Percentiles rank a stretch among this genome's conserved stretches.
These are phyloP conservation scores for Penicillium sp. DNA, from an alignment of 2,329 filamentous ascomycete species.

Conservation along the genomic window DNA sequence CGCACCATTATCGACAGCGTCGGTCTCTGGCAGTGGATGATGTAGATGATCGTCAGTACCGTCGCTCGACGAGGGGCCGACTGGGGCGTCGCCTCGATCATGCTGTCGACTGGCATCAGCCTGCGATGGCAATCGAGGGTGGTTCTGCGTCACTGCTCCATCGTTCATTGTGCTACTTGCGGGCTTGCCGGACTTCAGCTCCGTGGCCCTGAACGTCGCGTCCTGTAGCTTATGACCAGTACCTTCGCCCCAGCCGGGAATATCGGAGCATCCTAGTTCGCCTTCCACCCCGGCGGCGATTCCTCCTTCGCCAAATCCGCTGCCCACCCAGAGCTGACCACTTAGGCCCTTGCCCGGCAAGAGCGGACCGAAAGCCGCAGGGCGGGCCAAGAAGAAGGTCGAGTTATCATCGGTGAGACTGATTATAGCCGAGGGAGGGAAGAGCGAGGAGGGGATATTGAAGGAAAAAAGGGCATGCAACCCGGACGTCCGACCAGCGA, in stretches of 20 bases:
- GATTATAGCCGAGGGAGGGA: conserved; percentile 91
- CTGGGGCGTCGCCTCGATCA: conserved; percentile 12
- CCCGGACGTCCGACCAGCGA: conserved; percentile 42
- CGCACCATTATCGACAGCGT: conserved; percentile 31
- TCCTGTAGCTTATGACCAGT: conserved; percentile 39
- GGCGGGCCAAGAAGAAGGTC: conserved; percentile 89
- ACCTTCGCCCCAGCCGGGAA: conserved; percentile 75
- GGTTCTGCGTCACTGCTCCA: conserved; percentile 15
- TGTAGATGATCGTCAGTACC: conserved; percentile 83
- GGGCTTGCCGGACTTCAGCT: conserved; percentile 21
- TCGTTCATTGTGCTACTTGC: conserved; percentile 23
- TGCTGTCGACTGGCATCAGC: conserved; percentile 19
- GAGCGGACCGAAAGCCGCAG: conserved; percentile 83
- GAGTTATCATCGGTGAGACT: conserved; percentile 97
- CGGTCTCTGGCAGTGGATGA: conserved; percentile 49
- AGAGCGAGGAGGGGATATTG: conserved; percentile 74
- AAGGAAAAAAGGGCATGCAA: conserved; percentile 62
- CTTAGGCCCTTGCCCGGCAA: conserved; percentile 72
- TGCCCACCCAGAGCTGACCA: conserved; percentile 88
- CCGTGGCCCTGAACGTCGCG: conserved; percentile 17
- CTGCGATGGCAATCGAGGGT: conserved; percentile 22
- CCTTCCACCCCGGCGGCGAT: conserved; percentile 58
- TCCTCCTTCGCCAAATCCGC: conserved; percentile 73
- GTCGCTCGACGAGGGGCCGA: conserved; percentile 51
- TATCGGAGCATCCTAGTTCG: conserved; percentile 91